Evolutionary conservation across 306 rosid genomes (phyloP), one percentile per base, ranked within the genome.

Genomic region (Clitoria ternatea): DNA sequence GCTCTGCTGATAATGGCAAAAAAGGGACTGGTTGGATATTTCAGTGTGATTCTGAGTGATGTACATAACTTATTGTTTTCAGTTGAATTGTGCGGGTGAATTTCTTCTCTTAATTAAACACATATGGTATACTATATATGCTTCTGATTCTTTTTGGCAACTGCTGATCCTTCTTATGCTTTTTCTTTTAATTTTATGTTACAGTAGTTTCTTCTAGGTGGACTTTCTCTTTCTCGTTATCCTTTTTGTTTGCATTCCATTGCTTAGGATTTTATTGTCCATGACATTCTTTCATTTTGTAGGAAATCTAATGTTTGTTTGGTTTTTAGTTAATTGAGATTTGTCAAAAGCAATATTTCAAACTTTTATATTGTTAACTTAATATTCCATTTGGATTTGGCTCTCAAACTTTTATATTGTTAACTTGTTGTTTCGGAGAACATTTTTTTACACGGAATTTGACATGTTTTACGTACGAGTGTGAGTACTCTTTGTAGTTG

Each of bases 91-190:
- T 60, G 44, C 32, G n/a, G 81, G 80, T 80, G 78, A 81, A 73
- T 65, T 82, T 84, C 47, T 69, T 84, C 86, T 36, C 81, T 69
- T 48, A 12, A 23, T 45, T 67, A 77, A 61, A 70, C 78, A 77
- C 30, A 52, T 53, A 15, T 35, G 18, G 18, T 70, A 37, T 67
- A 52, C 48, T 69, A 77, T 52, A 27, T 75, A 39, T 77, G 80
- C 84, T 71, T 80, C 77, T 67, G 35, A 80, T 73, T 85, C 76
- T 79, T 69, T 77, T 72, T 72, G 71, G 15, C 49, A 14, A 22
- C 27, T 54, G 57, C 8, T 17, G 30, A 49, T 81, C 7, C 37
- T 61, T 6, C 49, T 22, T 26, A 36, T 49, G 3, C 64, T 24
- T 61, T 71, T 52, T 32, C 45, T 13, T 19, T 45, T 79, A 61